Conservation (phyloP, 176 grass and related monocot species). For the Chrysopogon serrulatus region DNA sequence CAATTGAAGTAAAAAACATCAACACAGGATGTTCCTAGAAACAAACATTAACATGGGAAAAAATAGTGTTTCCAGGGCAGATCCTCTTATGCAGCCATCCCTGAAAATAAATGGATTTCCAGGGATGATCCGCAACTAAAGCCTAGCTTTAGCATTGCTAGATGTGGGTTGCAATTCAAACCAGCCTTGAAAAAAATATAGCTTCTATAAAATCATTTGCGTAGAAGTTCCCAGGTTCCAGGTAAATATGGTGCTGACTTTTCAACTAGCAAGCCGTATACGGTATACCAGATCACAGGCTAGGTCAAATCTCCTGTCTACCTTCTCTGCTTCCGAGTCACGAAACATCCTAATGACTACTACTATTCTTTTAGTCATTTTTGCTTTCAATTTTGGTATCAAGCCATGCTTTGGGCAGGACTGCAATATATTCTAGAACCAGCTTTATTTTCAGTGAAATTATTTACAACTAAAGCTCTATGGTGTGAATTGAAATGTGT, state of each 20-base stretch:
- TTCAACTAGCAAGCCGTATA: background rate
- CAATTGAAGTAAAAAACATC: background rate
- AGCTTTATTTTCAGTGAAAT: no score
- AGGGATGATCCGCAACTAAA: background rate
- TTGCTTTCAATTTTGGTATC: no score
- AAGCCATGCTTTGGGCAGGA: no score
- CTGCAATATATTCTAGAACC: no score
- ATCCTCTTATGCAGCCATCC: background rate
- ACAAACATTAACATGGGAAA: background rate
- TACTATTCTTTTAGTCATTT: no score
- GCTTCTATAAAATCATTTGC: background rate
- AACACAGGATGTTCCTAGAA: background rate
- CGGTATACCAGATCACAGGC: no score
- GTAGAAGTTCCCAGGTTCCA: background rate
- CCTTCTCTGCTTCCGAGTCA: no score
- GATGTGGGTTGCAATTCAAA: background rate
- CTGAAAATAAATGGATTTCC: background rate
- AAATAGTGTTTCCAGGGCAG: background rate
- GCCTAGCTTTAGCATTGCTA: background rate
- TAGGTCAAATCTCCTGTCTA: no score
- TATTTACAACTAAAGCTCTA: background rate
- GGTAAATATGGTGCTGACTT: background rate
- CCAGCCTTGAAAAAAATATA: background rate
- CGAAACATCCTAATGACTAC: no score
- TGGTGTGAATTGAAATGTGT: background rate